These are phyloP conservation scores for Waitea zeae DNA, from an alignment of 1,284 basidiomycete species.

Conservation along the genomic window DNA sequence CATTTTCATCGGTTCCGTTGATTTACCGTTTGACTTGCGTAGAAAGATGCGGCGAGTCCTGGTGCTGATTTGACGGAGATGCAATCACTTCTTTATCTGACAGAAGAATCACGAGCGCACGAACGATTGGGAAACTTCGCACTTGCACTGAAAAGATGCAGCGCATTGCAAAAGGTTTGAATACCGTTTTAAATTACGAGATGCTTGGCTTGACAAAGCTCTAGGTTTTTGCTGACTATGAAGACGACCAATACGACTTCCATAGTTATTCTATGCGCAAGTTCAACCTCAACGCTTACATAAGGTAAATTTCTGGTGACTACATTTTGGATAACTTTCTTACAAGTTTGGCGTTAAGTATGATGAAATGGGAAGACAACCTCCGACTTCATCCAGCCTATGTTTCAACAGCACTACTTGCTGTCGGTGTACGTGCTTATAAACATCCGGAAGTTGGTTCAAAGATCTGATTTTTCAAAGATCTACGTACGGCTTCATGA, in stretches of 20 bases:
- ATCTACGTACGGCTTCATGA: slow-evolving; percentile 68
- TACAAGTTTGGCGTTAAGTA: slow-evolving; percentile 19
- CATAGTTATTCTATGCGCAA: slow-evolving; percentile 90
- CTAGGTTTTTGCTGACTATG: slow-evolving; percentile 74
- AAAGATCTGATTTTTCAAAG: slow-evolving; percentile 20
- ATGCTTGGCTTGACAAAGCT: slow-evolving; percentile 2
- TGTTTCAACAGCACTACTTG: slow-evolving; percentile 55
- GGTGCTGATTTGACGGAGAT: slow-evolving; percentile 84
- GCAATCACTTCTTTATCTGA: slow-evolving; percentile 85
- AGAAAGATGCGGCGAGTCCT: slow-evolving; percentile 75
- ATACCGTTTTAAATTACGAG: slow-evolving; percentile 3
- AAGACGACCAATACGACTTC: slow-evolving; percentile 98
- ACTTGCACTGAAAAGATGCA: slow-evolving; percentile 79
- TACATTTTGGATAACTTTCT: slow-evolving; percentile 1
- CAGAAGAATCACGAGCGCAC: slow-evolving; percentile 70
- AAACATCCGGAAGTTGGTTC: slow-evolving; percentile 1
- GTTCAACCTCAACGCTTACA: slow-evolving; percentile 75
- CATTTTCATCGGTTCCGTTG: neutral
- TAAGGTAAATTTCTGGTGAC: slow-evolving; percentile 34
- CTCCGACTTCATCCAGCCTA: slow-evolving; percentile 66
- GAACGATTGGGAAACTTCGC: slow-evolving; percentile 49
- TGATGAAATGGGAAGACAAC: slow-evolving; percentile 73
- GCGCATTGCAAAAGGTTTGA: slow-evolving; percentile 59
- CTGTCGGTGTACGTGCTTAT: slow-evolving; percentile 32
- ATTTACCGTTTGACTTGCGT: slow-evolving; percentile 5